Conservation (phyloP, 176 grass and related monocot species). For the Urochloa ruziziensis region DNA sequence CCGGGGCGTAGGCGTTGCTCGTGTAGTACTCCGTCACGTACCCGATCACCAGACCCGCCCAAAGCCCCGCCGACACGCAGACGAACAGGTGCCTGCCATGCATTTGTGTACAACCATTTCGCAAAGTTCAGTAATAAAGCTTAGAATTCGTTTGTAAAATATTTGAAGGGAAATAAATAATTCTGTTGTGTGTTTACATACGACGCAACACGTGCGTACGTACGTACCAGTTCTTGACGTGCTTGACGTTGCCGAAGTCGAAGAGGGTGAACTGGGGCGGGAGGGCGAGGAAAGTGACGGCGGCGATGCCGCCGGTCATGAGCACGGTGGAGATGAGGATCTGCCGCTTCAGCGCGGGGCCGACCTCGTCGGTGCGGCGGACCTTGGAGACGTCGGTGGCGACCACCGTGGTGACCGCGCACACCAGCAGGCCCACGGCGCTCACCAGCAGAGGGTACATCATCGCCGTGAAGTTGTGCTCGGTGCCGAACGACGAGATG, state of each 20-base stretch:
- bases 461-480: constrained; percentile 54
- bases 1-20: constrained; percentile 69
- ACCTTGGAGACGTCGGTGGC: constrained; percentile 51
- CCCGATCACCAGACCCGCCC: constrained; percentile 68
- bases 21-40: constrained; percentile 80
- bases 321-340: constrained; percentile 77
- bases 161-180: no score
- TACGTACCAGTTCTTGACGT: constrained; percentile 72
- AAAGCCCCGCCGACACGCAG: constrained; percentile 54
- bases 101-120: no score
- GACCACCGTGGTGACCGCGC: constrained; percentile 54
- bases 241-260: constrained; percentile 54
- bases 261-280: constrained; percentile 66
- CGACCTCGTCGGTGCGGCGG: constrained; percentile 21
- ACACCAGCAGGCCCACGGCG: constrained; percentile 57
- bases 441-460: constrained; percentile 70
- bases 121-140: neutral
- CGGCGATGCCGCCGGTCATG: constrained; percentile 58
- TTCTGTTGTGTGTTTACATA: no score
- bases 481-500: constrained; percentile 68
- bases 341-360: constrained; percentile 49
- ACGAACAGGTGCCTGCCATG: constrained; percentile 63
- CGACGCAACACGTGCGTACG: no score
- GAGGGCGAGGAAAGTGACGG: constrained; percentile 50
- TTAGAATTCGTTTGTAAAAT: neutral